Base-by-base conservation (phyloP, 495 filamentous ascomycete species). In the Penicillium psychrofluorescens region DNA sequence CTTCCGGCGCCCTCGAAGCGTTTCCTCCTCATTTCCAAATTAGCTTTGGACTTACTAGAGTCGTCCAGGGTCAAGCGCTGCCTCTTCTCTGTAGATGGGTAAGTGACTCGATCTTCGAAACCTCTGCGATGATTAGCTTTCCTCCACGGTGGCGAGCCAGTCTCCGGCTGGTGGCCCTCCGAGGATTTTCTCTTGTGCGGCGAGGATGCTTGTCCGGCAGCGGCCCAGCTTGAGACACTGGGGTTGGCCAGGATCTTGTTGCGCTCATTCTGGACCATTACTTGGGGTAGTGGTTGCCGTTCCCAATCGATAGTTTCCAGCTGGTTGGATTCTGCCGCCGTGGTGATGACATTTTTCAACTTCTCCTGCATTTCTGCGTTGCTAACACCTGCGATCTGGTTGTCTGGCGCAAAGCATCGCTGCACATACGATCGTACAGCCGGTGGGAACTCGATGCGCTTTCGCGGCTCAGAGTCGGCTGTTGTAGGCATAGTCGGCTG, bases 31-130 rank as follows among this genome's bases (percentile, higher is more conserved):
- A 91, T 91, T 60, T 95, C 90, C 72, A 85, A 72, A 62, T 86
- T 81, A 68, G 83, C 84, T 67, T 89, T 81, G 47, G 77, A 90
- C 85, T 95, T 95, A 92, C 84, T 94, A 73, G 70, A 70, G 45
- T 62, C 54, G 45, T 70, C 67, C 43, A 56, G 43, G 49, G 71
- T 67, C 59, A 72, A 72, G 43, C 69, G 68, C 44, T 68, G 75
- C 44, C 80, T 81, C 61, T 86, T 90, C 36, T 81, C 76, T 67
- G 62, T 68, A 48, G 62, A 41, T 30, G 76, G 63, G 64, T 80
- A 80, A 53, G 83, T 79, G 58, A 91, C 72, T 53, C 88, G 86
- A 55, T 86, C 83, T 73, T 90, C 86, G 56, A 95, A 78, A 40
- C 74, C 65, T 50, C 72, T 75, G 46, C 63, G 67, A 40, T 57